Percentiles rank a stretch among this genome's conserved stretches.
Conservation (phyloP, 2,329 filamentous ascomycete species). For the Gremmenia infestans region DNA sequence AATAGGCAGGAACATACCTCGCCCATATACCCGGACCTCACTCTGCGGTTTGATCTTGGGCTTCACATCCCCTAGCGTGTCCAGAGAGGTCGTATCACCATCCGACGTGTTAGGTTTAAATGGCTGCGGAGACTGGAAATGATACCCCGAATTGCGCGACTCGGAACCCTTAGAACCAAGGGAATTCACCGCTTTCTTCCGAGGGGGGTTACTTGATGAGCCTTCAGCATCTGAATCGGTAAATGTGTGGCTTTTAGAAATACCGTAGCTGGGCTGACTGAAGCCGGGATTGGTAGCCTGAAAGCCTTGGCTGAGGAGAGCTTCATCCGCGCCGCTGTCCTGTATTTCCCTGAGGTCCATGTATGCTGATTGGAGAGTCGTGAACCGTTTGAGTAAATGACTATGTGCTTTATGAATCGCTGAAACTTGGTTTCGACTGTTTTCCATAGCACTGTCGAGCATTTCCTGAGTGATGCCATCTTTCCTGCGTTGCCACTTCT, state of each 20-base stretch:
- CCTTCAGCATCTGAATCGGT: no score
- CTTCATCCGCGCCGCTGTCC: conserved; percentile 14
- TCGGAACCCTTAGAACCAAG: background rate
- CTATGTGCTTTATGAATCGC: conserved; percentile 48
- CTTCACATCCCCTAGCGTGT: conserved; percentile 36
- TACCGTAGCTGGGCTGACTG: background rate
- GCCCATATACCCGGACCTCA: conserved; percentile 47
- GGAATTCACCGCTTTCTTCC: background rate
- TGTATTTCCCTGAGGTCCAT: conserved; percentile 32
- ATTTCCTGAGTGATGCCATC: conserved; percentile 8
- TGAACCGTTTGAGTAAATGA: conserved; percentile 44
- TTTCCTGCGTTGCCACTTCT: conserved; percentile 5
- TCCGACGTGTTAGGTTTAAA: conserved; percentile 5
- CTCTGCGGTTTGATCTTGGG: conserved; percentile 43
- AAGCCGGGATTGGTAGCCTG: background rate
- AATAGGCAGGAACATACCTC: conserved; percentile 40
- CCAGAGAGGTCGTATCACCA: conserved; percentile 2
- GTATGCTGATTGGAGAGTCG: conserved; percentile 43
- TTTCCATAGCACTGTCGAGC: conserved; percentile 19
- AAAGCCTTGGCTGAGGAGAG: conserved; percentile 6
- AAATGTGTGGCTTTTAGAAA: no score
- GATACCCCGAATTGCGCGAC: background rate
- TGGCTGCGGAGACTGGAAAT: conserved; percentile 6
- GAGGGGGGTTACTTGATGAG: no score
- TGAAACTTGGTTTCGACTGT: conserved; percentile 34